Evolutionary conservation across 2,329 filamentous ascomycete genomes (phyloP), one percentile per base, ranked within the genome.

Genomic region (Tolypocladium tundrense): DNA sequence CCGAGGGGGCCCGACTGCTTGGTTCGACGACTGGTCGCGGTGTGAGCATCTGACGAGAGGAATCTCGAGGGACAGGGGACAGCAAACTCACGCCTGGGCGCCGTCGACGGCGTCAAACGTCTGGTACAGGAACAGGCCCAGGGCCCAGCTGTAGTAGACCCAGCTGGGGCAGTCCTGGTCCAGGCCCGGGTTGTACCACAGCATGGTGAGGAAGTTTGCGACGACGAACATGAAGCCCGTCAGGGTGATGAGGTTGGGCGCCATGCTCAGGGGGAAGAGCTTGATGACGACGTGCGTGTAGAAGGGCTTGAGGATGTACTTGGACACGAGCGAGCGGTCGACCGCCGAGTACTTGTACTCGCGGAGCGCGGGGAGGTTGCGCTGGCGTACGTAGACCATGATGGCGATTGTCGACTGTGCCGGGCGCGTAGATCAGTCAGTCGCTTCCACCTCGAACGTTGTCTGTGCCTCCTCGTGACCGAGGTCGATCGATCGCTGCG

Each of bases 101-200:
- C 94, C 94, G 74, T 99, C 94, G 33, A 97, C 91, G 2, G 93
- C 94, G 74, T 99, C 94, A 75, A 99, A 97, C 1, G 93, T 97
- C 81, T 99, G 94, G 74, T 99, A 99, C 55, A 97, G 73, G 72
- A 97, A 97, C 64, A 99, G 76, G 2, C 94, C 94, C 39, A 89
- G 73, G 4, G 92, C 88, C 90, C 92, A 99, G 67, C 85, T 88
- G 64, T 88, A 88, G 78, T 99, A 99, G 19, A 99, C 93, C 94
- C 94, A 99, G 1, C 84, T 71, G 11, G 94, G 94, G 70, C 93
- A 97, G 72, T 99, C 90, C 73, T 90, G 87, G 74, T 97, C 92
- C 53, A 99, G 81, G 0, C 84, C 88, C n/a, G 94, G 94, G 66
- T 90, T 94, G 76, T 96, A 99, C 89, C 91, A 97, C 58, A 99